Base-by-base conservation (phyloP, 2,329 filamentous ascomycete genomes). In the Scleromitrula shiraiana region DNA sequence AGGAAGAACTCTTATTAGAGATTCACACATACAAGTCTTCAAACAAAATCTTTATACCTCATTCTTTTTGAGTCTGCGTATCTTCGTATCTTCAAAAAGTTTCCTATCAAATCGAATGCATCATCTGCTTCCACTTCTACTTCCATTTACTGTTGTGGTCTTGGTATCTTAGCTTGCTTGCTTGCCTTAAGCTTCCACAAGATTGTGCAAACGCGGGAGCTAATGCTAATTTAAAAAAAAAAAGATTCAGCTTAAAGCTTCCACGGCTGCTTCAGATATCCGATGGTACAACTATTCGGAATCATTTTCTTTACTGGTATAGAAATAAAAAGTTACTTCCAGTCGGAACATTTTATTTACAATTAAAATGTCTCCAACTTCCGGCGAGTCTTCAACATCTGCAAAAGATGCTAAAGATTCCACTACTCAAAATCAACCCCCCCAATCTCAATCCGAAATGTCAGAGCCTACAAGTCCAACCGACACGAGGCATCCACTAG, bases 401-500 rank as follows among this genome's bases (percentile, higher is more conserved):
- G 17, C 50, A 7, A 58, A 46, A 38, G 53, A 58, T 15, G 23
- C 46, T 22, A 41, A 44, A 49, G 40, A 36, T 17, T n/a, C 17
- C 10, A 39, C 47, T 3, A 46, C 41, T 33, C 59, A 56, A 19
- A 56, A n/a, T n/a, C n/a, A n/a, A n/a, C n/a, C n/a, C n/a, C n/a
- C n/a, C n/a, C n/a, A n/a, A n/a, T n/a, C 30, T 42, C 41, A 51
- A 35, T 39, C 49, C 29, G 55, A 57, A 7, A 57, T 59, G 50
- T 62, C 61, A 15, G 56, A 53, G 29, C 60, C 61, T 2, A 50
- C 71, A 49, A 74, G 76, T 45, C 73, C 77, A 14, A 73, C 72
- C 41, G 74, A 78, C 52, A 71, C 69, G 52, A 70, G 74, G 50
- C 68, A 69, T 45, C 64, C 67, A 37, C 53, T 63, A 15, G 50